Percentiles rank a stretch among this genome's conserved stretches.
These are phyloP conservation scores for Hypomyces perniciosus DNA, from an alignment of 2,329 filamentous ascomycete species.

Conservation along the genomic window DNA sequence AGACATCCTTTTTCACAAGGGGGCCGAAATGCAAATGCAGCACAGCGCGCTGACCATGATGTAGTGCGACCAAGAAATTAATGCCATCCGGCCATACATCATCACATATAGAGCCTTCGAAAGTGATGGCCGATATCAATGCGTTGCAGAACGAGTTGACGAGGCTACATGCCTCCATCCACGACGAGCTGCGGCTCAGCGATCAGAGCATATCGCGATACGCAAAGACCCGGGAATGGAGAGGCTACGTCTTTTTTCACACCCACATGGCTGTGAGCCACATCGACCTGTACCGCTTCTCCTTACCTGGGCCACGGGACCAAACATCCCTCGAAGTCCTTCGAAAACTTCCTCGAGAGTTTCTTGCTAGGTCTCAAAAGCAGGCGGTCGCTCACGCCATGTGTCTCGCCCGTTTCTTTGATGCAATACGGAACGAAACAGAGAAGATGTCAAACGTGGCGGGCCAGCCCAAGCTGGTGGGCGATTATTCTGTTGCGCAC, in stretches of 20 bases:
- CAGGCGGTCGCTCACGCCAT: slow-evolving; percentile 35
- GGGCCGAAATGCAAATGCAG: no score
- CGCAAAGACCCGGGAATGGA: slow-evolving; percentile 25
- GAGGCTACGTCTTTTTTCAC: slow-evolving; percentile 33
- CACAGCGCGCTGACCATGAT: not conserved
- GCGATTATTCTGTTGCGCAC: slow-evolving; percentile 27
- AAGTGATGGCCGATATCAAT: slow-evolving; percentile 32
- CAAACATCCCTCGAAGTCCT: slow-evolving; percentile 27
- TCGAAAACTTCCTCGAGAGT: slow-evolving; percentile 30
- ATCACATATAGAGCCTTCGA: slow-evolving; percentile 27
- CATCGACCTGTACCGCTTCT: slow-evolving; percentile 35
- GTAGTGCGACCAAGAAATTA: slow-evolving; percentile 23
- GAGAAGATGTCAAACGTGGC: slow-evolving; percentile 19
- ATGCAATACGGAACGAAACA: slow-evolving; percentile 26
- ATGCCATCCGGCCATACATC: slow-evolving; percentile 15
- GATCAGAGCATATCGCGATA: slow-evolving; percentile 29
- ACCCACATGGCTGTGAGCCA: slow-evolving; percentile 31
- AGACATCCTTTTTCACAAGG: not conserved
- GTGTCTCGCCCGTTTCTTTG: slow-evolving; percentile 31
- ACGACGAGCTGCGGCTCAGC: slow-evolving; percentile 27
- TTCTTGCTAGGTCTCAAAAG: slow-evolving; percentile 31
- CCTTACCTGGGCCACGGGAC: slow-evolving; percentile 30
- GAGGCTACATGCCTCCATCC: slow-evolving; percentile 30
- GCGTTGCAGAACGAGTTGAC: slow-evolving; percentile 32
- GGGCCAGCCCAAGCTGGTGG: slow-evolving; percentile 22